These are phyloP conservation scores for Meyerozyma sp. DNA, from an alignment of 1,139 yeast species.

Conservation along the genomic window DNA sequence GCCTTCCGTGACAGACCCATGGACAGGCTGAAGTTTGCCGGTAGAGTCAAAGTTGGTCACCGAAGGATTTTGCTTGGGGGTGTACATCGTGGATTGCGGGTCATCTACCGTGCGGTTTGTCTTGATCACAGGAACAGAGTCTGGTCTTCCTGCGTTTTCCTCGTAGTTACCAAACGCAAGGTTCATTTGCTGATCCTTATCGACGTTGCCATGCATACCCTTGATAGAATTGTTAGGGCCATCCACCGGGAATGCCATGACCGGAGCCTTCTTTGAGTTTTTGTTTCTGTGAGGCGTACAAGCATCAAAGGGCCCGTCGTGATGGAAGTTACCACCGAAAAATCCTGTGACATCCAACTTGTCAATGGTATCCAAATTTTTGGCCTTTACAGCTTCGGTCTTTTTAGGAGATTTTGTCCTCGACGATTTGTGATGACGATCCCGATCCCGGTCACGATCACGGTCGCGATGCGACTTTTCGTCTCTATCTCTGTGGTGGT, in stretches of 20 bases:
- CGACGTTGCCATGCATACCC: slow-evolving; percentile 46
- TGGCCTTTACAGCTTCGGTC: slow-evolving; percentile 41
- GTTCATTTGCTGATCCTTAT: slow-evolving; percentile 53
- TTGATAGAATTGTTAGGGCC: slow-evolving; percentile 88
- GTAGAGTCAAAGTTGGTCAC: slow-evolving; percentile 68
- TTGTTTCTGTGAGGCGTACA: slow-evolving; percentile 95
- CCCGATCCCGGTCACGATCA: slow-evolving; percentile 4
- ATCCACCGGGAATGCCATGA: slow-evolving; percentile 89
- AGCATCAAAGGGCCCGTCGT: slow-evolving; percentile 98
- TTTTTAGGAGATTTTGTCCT: slow-evolving; percentile 31
- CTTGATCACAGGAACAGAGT: slow-evolving; percentile 4
- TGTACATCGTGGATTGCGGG: slow-evolving; percentile 8
- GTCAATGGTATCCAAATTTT: slow-evolving; percentile 86
- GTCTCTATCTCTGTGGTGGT: slow-evolving; percentile 7
- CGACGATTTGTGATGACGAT: slow-evolving; percentile 9
- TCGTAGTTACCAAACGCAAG: slow-evolving; percentile 54
- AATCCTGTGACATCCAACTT: slow-evolving; percentile 92
- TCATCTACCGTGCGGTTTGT: slow-evolving; percentile 3
- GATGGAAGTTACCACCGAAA: slow-evolving; percentile 94
- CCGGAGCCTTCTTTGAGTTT: slow-evolving; percentile 78
- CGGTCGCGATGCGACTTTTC: slow-evolving; percentile 2
- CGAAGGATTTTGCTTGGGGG: slow-evolving; percentile 46
- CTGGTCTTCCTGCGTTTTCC: slow-evolving; percentile 9
- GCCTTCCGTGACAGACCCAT: slow-evolving; percentile 82
- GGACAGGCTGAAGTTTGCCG: slow-evolving; percentile 64